phyloP scores from a whole-genome alignment of 139 green algal species.

The Chlorokybus atmophyticus region DNA sequence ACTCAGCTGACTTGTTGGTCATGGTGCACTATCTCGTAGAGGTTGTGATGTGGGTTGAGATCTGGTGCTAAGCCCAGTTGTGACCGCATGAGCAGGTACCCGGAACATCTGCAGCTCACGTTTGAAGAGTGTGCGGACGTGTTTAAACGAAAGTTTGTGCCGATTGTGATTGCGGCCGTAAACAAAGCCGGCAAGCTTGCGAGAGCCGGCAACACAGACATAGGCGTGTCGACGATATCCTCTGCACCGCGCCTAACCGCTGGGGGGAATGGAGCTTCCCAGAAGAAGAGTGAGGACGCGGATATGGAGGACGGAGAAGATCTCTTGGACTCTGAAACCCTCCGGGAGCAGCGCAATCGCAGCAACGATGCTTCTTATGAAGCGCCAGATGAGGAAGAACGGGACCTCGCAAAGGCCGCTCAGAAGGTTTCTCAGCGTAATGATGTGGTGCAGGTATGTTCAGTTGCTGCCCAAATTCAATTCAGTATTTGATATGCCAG shows the following conservation, averaged over 20 bases:
- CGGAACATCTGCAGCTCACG: slow-evolving; percentile 43
- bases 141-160: slow-evolving; percentile 51
- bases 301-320: slow-evolving; percentile 20
- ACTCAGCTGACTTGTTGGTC: too few species aligned
- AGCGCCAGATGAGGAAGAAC: slow-evolving; percentile 59
- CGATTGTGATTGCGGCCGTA: too few species aligned
- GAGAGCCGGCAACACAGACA: too few species aligned
- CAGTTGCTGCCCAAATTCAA: too few species aligned
- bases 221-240: too few species aligned
- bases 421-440: slow-evolving; percentile 13
- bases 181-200: too few species aligned
- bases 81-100: slow-evolving; percentile 34
- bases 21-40: too few species aligned
- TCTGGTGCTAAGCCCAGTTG: slow-evolving; percentile 1
- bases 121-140: slow-evolving; percentile 47
- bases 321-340: not conserved
- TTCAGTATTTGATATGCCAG: too few species aligned
- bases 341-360: slow-evolving; percentile 27
- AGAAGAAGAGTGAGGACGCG: slow-evolving; percentile 14
- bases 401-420: slow-evolving; percentile 29
- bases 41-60: not conserved
- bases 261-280: too few species aligned
- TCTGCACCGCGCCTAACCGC: too few species aligned
- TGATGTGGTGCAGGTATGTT: not conserved
- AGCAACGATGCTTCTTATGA: slow-evolving; percentile 59